Base-by-base conservation (phyloP, 208 protist species). In the Balamuthia mandrillaris region DNA sequence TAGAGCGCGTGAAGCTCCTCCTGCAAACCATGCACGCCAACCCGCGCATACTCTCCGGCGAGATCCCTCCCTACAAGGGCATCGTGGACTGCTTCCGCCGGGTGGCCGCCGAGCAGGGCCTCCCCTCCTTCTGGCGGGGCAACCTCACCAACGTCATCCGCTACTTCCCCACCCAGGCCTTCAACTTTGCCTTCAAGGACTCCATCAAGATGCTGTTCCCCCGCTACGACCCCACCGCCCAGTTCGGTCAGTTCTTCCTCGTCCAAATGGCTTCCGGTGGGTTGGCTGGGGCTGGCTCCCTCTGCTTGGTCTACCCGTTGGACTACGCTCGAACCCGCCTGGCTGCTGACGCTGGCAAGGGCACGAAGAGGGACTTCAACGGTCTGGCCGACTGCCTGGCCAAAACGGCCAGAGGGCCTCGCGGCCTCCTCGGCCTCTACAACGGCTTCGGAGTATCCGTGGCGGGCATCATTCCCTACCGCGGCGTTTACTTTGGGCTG, bases 151-250 rank as follows among this genome's bases (percentile, higher is more conserved):
- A 99, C 91, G 91, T 98, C n/a, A 88, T 98, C 81, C 95, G 97
- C 74, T 99, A 98, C 94, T 98, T 98, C 94, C 97, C 97, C 70
- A 98, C 97, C 49, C 97, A 99, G 94, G 97, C 96, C 31, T 93
- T 98, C 63, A 98, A 98, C 96, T 98, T 99, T 84, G 95, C 96
- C 63, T 99, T 98, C 95, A 98, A 98, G 93, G 97, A 98, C 77
- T 79, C 31, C 10, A 56, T 56, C 49, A 56, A 56, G 49, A 90
- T 87, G 51, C 91, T 98, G 86, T 98, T 99, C 89, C 88, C 91
- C 29, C 18, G 39, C 29, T 35, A 96, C 95, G 85, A 87, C 18
- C 47, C 68, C 5, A 86, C 90, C 47, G 74, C 86, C 45, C 60
- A 33, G 44, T 90, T 63, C 92, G 81, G 88, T 24, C 94, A 95